phyloP scores from a whole-genome alignment of 768 basidiomycete genomes.

The Mycena filopes region DNA sequence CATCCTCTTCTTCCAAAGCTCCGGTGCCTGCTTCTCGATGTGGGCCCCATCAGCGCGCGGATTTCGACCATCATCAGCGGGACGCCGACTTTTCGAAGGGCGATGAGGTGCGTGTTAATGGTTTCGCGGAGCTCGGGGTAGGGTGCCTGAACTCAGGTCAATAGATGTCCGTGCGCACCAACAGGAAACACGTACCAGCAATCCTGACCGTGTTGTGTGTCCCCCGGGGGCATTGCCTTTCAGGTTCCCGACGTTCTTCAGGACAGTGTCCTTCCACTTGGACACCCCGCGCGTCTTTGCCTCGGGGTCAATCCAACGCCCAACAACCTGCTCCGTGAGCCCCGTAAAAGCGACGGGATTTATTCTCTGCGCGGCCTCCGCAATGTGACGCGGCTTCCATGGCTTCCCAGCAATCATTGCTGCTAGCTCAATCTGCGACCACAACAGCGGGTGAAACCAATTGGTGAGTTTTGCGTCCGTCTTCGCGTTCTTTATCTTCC shows the following conservation, averaged over 20 bases:
- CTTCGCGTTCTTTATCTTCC: too few species aligned
- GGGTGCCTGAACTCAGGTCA: not conserved
- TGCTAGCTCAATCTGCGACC: too few species aligned
- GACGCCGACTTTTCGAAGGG: too few species aligned
- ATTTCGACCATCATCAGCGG: too few species aligned
- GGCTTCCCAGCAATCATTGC: too few species aligned
- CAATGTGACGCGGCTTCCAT: too few species aligned
- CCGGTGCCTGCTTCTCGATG: not conserved
- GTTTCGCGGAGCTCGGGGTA: not conserved
- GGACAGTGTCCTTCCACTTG: not conserved
- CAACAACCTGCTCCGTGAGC: too few species aligned
- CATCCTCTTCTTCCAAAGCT: not conserved
- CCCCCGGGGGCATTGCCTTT: not conserved
- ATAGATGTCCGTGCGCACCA: not conserved
- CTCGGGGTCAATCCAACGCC: too few species aligned
- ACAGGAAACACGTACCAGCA: not conserved
- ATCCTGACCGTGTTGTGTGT: not conserved
- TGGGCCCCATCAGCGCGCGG: not conserved
- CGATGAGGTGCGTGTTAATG: not conserved
- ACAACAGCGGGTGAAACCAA: too few species aligned
- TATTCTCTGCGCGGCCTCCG: too few species aligned
- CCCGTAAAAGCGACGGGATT: too few species aligned
- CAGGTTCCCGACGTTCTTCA: not conserved
- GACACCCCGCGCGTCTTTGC: not conserved
- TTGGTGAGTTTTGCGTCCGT: too few species aligned